Evolutionary conservation across 2,329 filamentous ascomycete genomes (phyloP).

Genomic region (Cladosporium phlei): DNA sequence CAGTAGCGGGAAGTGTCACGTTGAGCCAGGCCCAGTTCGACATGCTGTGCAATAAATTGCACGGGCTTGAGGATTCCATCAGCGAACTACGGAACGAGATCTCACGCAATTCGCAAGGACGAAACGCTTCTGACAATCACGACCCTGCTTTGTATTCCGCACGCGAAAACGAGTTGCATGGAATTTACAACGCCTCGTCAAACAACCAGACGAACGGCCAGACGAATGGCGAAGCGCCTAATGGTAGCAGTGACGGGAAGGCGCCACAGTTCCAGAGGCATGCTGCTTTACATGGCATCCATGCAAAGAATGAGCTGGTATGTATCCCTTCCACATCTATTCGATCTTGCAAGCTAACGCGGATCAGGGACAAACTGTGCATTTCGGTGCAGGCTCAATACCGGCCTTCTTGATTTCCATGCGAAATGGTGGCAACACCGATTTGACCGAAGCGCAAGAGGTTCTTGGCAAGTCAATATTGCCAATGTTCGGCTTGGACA

Average conservation of each 20-base stretch:
- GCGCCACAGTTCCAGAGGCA: constrained; percentile 28
- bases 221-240: constrained; percentile 3
- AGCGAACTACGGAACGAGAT: constrained; percentile 38
- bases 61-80: constrained; percentile 44
- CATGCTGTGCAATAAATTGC: constrained; percentile 44
- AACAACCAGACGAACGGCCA: too few relatives aligned
- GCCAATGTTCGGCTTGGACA: constrained; percentile 59
- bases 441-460: constrained; percentile 52
- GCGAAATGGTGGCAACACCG: constrained; percentile 33
- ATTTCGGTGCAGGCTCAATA: constrained; percentile 58
- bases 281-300: constrained; percentile 51
- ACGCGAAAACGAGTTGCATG: neutral
- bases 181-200: neutral
- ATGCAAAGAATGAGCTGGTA: constrained; percentile 51
- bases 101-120: constrained; percentile 16
- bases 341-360: constrained; percentile 5
- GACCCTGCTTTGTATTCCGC: neutral
- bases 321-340: neutral
- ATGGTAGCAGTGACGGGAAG: constrained; percentile 11
- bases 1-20: constrained; percentile 21
- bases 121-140: neutral
- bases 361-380: constrained; percentile 55
- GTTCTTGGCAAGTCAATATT: constrained; percentile 58
- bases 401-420: constrained; percentile 55
- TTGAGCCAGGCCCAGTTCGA: constrained; percentile 42